phyloP scores from a whole-genome alignment of 768 basidiomycete genomes.

The Kwoniella sp. region DNA sequence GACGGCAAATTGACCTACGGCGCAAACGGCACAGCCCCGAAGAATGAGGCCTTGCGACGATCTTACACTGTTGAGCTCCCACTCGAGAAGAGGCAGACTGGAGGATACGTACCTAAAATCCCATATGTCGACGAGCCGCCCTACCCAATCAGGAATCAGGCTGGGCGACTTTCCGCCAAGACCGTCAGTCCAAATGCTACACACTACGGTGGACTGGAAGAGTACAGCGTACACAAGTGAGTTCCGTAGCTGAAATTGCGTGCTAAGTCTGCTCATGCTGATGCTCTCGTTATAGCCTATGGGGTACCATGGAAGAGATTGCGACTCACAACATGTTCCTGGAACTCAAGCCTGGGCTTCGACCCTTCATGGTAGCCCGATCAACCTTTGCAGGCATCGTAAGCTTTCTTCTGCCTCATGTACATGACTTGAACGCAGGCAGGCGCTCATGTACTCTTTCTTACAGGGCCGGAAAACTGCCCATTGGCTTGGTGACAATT shows the following conservation, averaged over 20 bases:
- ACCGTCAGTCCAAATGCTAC: constrained; percentile 74
- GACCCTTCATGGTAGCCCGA: constrained; percentile 62
- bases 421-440: neutral
- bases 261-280: too few species aligned
- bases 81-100: constrained; percentile 6
- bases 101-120: constrained; percentile 9
- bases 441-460: neutral
- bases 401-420: neutral
- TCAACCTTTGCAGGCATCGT: constrained; percentile 52
- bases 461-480: constrained; percentile 25
- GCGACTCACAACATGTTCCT: constrained; percentile 67
- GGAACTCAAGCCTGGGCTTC: constrained; percentile 63
- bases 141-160: constrained; percentile 67
- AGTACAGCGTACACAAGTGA: constrained; percentile 39
- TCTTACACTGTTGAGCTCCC: constrained; percentile 7
- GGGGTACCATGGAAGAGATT: constrained; percentile 66
- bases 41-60: constrained; percentile 18
- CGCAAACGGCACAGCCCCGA: constrained; percentile 18
- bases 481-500: constrained; percentile 70
- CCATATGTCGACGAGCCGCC: constrained; percentile 40
- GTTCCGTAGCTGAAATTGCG: constrained; percentile 2
- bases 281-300: constrained; percentile 26
- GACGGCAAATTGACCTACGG: constrained; percentile 16
- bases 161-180: constrained; percentile 63
- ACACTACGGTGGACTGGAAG: constrained; percentile 63